A percentile compares a stretch with the other conserved stretches of the same genome.
Evolutionary conservation across 768 basidiomycete genomes (phyloP).

Genomic region (Russula sp.): DNA sequence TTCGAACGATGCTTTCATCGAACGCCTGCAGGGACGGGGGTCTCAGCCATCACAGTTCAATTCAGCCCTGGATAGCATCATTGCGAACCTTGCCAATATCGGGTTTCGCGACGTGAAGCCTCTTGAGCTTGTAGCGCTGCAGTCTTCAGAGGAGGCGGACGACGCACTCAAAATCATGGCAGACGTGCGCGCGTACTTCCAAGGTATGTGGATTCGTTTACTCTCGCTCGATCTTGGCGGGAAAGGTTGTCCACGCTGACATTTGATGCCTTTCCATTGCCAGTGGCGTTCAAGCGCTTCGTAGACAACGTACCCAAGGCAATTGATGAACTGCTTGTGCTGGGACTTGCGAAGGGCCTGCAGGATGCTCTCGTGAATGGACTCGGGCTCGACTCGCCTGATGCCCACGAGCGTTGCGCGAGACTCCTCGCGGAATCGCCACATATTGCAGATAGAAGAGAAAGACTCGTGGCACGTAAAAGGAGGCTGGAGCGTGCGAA

Average conservation of each 20-base stretch:
- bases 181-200: conserved; percentile 65
- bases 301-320: conserved; percentile 39
- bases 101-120: conserved; percentile 37
- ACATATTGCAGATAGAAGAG: conserved; percentile 38
- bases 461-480: conserved; percentile 46
- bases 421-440: conserved; percentile 48
- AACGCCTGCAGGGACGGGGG: background rate
- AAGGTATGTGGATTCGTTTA: conserved; percentile 40
- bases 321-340: conserved; percentile 47
- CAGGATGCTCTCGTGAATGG: conserved; percentile 41
- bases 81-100: conserved; percentile 30
- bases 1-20: background rate
- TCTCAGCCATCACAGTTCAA: background rate
- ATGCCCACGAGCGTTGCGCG: conserved; percentile 43
- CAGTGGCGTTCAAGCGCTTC: conserved; percentile 46
- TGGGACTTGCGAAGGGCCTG: conserved; percentile 44
- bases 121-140: conserved; percentile 44
- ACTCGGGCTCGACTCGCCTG: conserved; percentile 46
- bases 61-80: background rate
- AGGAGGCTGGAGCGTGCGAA: conserved; percentile 45
- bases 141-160: conserved; percentile 48
- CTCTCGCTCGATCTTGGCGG: conserved; percentile 2
- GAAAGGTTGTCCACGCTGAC: background rate
- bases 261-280: background rate
- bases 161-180: conserved; percentile 63